These are phyloP conservation scores for Capsicum rhomboideum DNA, from an alignment of 257 asterid species.

Conservation along the genomic window DNA sequence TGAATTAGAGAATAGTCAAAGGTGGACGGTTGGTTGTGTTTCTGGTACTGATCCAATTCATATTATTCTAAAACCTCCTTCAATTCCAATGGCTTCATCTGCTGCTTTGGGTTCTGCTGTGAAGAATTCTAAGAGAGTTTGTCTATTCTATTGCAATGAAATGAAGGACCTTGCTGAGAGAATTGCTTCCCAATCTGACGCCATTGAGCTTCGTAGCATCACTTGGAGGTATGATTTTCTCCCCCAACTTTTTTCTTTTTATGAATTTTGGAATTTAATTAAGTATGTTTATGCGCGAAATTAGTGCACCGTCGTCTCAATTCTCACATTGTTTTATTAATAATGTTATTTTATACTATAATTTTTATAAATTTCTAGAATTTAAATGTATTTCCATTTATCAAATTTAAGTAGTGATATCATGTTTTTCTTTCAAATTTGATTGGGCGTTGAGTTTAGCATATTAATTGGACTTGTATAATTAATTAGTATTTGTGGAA, in stretches of 20 bases:
- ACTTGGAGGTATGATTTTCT: conserved; percentile 59
- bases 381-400: neutral
- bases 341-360: neutral
- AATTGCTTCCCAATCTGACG: conserved; percentile 75
- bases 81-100: conserved; percentile 30
- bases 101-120: conserved; percentile 32
- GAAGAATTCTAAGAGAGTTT: conserved; percentile 49
- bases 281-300: neutral
- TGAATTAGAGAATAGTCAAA: conserved; percentile 41
- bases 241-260: neutral
- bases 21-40: conserved; percentile 74
- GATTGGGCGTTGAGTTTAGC: neutral
- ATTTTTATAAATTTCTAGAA: neutral
- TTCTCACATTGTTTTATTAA: neutral
- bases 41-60: conserved; percentile 78
- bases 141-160: conserved; percentile 75
- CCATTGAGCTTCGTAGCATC: conserved; percentile 82
- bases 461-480: neutral
- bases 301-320: neutral
- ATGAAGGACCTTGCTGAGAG: conserved; percentile 82
- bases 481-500: neutral
- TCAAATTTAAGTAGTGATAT: neutral
- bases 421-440: neutral
- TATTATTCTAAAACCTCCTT: conserved; percentile 81
- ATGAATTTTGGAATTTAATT: neutral